phyloP scores from a whole-genome alignment of 352 stramenopile species.

The Phytophthora sojae region DNA sequence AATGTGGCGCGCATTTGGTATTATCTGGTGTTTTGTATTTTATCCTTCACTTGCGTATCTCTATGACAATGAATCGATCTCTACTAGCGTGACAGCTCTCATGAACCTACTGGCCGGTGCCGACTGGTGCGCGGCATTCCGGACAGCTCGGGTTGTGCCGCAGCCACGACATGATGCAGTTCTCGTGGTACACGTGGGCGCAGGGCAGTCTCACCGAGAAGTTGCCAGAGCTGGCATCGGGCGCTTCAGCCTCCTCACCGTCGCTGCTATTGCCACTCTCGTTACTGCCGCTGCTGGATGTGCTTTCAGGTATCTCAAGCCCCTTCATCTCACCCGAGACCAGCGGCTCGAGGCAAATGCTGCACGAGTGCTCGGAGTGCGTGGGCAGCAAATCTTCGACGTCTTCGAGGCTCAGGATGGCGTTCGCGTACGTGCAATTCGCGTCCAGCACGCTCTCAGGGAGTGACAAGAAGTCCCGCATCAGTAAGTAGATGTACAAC shows the following conservation, averaged over 20 bases:
- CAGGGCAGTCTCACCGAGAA: conserved; percentile 61
- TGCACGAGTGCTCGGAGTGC: conserved; percentile 53
- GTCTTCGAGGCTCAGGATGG: conserved; percentile 66
- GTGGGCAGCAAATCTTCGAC: conserved; percentile 45
- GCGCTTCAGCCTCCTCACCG: conserved; percentile 4
- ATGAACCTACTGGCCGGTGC: conserved; percentile 16
- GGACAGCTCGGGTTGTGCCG: conserved; percentile 66
- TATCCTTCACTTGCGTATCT: conserved; percentile 2
- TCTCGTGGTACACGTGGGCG: conserved; percentile 65
- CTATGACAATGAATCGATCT: conserved; percentile 1
- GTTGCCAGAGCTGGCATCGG: conserved; percentile 7
- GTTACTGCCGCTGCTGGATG: conserved; percentile 1
- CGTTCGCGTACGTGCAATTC: conserved; percentile 64
- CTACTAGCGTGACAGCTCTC: neutral
- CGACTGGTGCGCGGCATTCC: conserved; percentile 58
- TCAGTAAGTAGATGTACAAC: conserved; percentile 52
- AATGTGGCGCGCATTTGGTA: too few relatives aligned
- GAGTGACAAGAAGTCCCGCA: conserved; percentile 64
- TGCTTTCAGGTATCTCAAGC: conserved; percentile 20
- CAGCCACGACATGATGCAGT: conserved; percentile 76
- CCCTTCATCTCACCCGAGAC: conserved; percentile 29
- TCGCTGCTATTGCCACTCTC: conserved; percentile 4
- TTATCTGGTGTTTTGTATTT: neutral
- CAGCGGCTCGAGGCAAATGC: conserved; percentile 63
- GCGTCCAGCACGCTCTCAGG: conserved; percentile 55